These are phyloP conservation scores for Mesembryanthemum crystallinum DNA, from an alignment of 148 eudicot species.

Conservation along the genomic window DNA sequence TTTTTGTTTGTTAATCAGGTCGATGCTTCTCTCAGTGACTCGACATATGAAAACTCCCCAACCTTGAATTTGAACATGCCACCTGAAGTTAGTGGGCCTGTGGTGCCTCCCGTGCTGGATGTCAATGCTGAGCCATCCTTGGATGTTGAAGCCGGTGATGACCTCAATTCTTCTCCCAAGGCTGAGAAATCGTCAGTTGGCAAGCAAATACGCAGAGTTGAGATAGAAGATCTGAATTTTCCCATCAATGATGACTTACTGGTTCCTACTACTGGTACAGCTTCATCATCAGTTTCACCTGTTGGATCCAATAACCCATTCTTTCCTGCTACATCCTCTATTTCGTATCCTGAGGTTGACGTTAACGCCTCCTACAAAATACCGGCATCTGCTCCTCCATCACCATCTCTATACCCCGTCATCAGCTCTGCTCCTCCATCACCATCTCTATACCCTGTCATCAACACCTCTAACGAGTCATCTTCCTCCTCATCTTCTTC, in stretches of 20 bases:
- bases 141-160: slow-evolving; percentile 14
- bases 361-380: not conserved
- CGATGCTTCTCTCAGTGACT: slow-evolving; percentile 42
- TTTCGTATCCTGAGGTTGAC: slow-evolving; percentile 6
- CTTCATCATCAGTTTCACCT: slow-evolving; percentile 21
- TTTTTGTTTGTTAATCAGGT: slow-evolving; percentile 40
- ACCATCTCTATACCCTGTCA: slow-evolving; percentile 34
- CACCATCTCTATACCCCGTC: slow-evolving; percentile 1
- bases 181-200: slow-evolving; percentile 19
- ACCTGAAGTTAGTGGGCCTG: slow-evolving; percentile 25
- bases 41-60: slow-evolving; percentile 17
- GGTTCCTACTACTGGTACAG: slow-evolving; percentile 23
- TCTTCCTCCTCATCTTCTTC: not conserved
- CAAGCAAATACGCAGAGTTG: slow-evolving; percentile 27
- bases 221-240: slow-evolving; percentile 31
- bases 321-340: not conserved
- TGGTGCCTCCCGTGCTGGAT: slow-evolving; percentile 1
- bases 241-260: slow-evolving; percentile 44
- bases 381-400: not conserved
- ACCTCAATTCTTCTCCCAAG: not conserved
- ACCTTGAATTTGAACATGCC: slow-evolving; percentile 47
- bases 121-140: slow-evolving; percentile 19
- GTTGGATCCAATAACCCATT: slow-evolving; percentile 4
- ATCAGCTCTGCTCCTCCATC: not conserved
- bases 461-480: slow-evolving; percentile 31